Percentiles rank a stretch among this genome's conserved stretches.
phyloP scores from a whole-genome alignment of 1,139 yeast genomes.

The Candida tropicalis region DNA sequence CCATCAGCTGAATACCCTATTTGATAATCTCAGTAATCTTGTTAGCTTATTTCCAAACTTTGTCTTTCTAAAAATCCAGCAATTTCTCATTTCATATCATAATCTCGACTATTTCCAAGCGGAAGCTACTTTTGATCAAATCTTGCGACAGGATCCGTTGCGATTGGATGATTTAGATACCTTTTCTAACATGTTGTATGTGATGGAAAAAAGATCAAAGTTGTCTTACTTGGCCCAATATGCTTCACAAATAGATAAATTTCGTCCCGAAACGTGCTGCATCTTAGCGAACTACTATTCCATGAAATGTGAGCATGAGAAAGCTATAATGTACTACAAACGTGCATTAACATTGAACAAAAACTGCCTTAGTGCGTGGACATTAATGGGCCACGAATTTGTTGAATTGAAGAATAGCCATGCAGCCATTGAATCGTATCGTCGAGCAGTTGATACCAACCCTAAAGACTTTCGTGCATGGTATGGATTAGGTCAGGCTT shows the following conservation, averaged over 20 bases:
- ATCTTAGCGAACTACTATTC: constrained; percentile 93
- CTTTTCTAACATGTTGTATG: constrained; percentile 90
- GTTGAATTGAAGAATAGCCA: constrained; percentile 95
- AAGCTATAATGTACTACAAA: constrained; percentile 90
- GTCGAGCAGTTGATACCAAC: constrained; percentile 90
- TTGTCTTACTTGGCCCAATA: constrained; percentile 85
- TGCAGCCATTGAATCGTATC: constrained; percentile 94
- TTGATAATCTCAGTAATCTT: constrained; percentile 51
- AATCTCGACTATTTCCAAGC: constrained; percentile 80
- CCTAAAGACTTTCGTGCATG: constrained; percentile 93
- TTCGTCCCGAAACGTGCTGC: constrained; percentile 94
- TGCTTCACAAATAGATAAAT: constrained; percentile 80
- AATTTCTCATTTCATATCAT: constrained; percentile 80
- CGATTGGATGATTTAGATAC: constrained; percentile 89
- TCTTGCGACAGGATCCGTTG: constrained; percentile 78
- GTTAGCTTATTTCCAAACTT: constrained; percentile 66
- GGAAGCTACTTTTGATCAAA: constrained; percentile 74
- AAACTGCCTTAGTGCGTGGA: constrained; percentile 91
- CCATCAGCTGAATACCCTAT: constrained; percentile 60
- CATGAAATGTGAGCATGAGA: constrained; percentile 89
- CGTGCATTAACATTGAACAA: constrained; percentile 84
- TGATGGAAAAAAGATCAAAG: constrained; percentile 86
- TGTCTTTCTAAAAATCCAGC: constrained; percentile 74
- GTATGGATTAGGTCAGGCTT: constrained; percentile 98
- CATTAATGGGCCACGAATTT: constrained; percentile 98